Percentiles rank a stretch among this genome's conserved stretches.
phyloP scores from a whole-genome alignment of 371 early-diverging fungal species.

The Syncephalis fuscata region DNA sequence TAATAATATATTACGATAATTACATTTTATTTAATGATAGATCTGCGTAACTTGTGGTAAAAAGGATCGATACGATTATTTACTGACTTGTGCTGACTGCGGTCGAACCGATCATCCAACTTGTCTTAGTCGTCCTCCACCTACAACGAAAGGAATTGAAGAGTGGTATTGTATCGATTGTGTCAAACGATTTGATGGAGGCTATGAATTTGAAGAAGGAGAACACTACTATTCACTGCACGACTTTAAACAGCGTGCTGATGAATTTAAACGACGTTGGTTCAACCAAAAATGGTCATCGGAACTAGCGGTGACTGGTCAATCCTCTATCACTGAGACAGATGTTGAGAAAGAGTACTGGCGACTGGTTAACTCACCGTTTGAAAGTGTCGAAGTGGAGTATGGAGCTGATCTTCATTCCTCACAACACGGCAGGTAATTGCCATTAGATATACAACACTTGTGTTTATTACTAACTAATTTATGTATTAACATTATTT shows the following conservation, averaged over 20 bases:
- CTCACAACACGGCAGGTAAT: conserved; percentile 71
- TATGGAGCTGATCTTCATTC: conserved; percentile 93
- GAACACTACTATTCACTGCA: conserved; percentile 47
- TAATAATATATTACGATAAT: too few species aligned
- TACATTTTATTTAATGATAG: too few species aligned
- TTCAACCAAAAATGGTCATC: conserved; percentile 20
- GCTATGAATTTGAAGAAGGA: conserved; percentile 88
- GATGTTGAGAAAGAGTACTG: conserved; percentile 90
- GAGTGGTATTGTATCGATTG: conserved; percentile 87
- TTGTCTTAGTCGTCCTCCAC: conserved; percentile 53
- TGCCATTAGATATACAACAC: too few species aligned
- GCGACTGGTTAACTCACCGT: conserved; percentile 72
- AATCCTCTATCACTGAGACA: conserved; percentile 44
- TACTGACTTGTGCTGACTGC: conserved; percentile 81
- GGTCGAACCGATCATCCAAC: conserved; percentile 63
- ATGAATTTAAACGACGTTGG: conserved; percentile 63
- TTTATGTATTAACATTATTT: not conserved
- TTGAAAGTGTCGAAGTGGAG: conserved; percentile 81
- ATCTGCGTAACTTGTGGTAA: conserved; percentile 6
- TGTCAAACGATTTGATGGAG: conserved; percentile 53
- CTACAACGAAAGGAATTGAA: conserved; percentile 37
- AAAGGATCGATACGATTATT: conserved; percentile 24
- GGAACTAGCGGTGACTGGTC: conserved; percentile 8
- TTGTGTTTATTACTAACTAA: too few species aligned
- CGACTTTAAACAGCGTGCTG: conserved; percentile 61